Evolutionary conservation across 257 asterid species (phyloP).

Genomic region (Salvia miltiorrhiza): DNA sequence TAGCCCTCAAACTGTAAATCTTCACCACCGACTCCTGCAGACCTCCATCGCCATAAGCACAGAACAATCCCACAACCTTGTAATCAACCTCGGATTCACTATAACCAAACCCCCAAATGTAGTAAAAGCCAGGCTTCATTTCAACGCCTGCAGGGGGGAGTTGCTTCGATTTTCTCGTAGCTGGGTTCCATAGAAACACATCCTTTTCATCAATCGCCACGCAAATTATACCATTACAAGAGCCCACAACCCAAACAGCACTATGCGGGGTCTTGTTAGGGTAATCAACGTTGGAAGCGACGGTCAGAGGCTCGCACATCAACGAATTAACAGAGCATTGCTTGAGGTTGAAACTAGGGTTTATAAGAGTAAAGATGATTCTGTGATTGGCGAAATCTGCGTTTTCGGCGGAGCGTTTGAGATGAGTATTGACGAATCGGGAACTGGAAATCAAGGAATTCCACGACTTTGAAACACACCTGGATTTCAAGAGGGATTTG

Average conservation of each 20-base stretch:
- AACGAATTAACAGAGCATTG: constrained; percentile 32
- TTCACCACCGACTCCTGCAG: constrained; percentile 21
- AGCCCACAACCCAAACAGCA: constrained; percentile 34
- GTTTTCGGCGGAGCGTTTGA: constrained; percentile 15
- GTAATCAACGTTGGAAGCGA: constrained; percentile 19
- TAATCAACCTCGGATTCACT: constrained; percentile 40
- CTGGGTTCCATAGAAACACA: constrained; percentile 49
- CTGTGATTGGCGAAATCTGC: constrained; percentile 10
- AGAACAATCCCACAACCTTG: constrained; percentile 42
- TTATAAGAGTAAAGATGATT: constrained; percentile 25
- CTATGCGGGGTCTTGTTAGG: constrained; percentile 19
- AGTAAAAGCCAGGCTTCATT: constrained; percentile 16
- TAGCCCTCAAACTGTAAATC: constrained; percentile 37
- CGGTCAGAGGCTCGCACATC: constrained; percentile 6
- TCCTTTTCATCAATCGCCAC: constrained; percentile 26
- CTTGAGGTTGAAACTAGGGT: constrained; percentile 27
- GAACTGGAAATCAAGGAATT: constrained; percentile 28
- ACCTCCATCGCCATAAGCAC: constrained; percentile 5
- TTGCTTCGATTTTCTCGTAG: constrained; percentile 28
- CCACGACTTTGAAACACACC: constrained; percentile 50
- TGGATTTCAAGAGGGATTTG: constrained; percentile 42
- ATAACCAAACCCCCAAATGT: constrained; percentile 43
- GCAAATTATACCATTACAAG: constrained; percentile 44
- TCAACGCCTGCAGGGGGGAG: constrained; percentile 23
- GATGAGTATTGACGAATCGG: constrained; percentile 34